A percentile compares a stretch with the other conserved stretches of the same genome.
These are phyloP conservation scores for Penicillium freii DNA, from an alignment of 2,329 filamentous ascomycete species.

Conservation along the genomic window DNA sequence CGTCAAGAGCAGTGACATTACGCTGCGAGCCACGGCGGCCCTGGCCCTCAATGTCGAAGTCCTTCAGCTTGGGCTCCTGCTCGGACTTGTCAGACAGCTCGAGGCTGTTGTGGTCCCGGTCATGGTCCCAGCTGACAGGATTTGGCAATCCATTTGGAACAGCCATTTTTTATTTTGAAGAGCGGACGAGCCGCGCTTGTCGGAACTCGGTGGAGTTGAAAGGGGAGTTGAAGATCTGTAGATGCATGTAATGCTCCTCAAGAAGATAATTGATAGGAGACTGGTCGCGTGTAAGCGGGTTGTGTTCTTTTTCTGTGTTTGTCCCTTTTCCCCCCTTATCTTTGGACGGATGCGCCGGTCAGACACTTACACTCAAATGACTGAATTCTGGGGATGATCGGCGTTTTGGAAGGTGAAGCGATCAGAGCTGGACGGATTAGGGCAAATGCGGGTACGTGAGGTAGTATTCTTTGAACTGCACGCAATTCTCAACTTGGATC, in stretches of 20 bases:
- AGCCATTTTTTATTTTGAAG: conserved; percentile 38
- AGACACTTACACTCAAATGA: conserved; percentile 1
- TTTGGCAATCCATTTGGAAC: conserved; percentile 26
- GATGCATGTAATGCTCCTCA: conserved; percentile 36
- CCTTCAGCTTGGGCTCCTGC: conserved; percentile 29
- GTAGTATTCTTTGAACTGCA: conserved; percentile 10
- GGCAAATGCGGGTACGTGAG: conserved; percentile 7
- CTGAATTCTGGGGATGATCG: not conserved
- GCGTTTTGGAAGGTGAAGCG: not conserved
- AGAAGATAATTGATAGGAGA: not conserved
- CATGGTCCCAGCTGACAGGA: conserved; percentile 13
- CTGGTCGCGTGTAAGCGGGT: not conserved
- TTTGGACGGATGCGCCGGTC: not conserved
- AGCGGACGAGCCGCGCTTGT: conserved; percentile 38
- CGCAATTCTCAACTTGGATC: conserved; percentile 5
- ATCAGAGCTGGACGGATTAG: conserved; percentile 12
- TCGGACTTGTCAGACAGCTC: conserved; percentile 24
- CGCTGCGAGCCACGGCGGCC: conserved; percentile 19
- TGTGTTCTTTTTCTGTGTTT: not conserved
- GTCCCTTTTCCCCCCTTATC: not conserved
- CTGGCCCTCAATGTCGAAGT: conserved; percentile 32
- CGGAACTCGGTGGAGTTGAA: conserved; percentile 31
- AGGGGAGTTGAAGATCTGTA: conserved; percentile 25
- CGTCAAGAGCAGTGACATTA: conserved; percentile 25
- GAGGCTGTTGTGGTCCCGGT: conserved; percentile 17